A percentile compares a stretch with the other conserved stretches of the same genome.
phyloP scores from a whole-genome alignment of 257 asterid species.

The Forsythia viridissima region DNA sequence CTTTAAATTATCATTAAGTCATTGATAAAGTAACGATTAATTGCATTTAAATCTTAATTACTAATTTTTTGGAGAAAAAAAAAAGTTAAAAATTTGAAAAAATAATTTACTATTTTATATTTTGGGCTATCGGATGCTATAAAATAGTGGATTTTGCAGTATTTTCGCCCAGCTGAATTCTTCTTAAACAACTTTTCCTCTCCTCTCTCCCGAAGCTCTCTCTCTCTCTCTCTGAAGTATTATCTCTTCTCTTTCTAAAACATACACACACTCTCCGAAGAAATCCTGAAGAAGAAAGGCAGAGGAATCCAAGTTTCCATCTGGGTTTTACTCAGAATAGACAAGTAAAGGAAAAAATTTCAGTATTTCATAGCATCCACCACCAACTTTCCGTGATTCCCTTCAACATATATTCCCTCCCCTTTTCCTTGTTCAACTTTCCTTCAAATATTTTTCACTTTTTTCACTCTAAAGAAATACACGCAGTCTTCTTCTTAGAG shows the following conservation, averaged over 20 bases:
- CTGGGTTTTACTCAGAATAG: constrained; percentile 18
- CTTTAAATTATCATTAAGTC: constrained; percentile 2
- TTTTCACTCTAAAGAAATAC: not conserved
- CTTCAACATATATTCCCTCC: constrained; percentile 11
- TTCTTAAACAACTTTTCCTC: not conserved
- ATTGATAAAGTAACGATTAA: not conserved
- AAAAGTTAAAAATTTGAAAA: not conserved
- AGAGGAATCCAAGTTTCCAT: constrained; percentile 28
- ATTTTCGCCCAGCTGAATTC: constrained; percentile 27
- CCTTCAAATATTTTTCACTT: not conserved
- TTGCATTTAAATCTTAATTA: not conserved
- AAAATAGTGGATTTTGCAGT: constrained; percentile 34
- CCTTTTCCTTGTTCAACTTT: not conserved
- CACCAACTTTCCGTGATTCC: constrained; percentile 7
- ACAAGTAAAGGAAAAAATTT: not conserved
- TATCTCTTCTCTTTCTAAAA: not conserved
- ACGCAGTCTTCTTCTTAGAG: not conserved
- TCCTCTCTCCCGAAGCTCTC: not conserved
- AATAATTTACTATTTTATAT: not conserved
- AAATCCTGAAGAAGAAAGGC: constrained; percentile 18
- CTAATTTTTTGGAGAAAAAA: not conserved
- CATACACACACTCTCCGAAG: not conserved
- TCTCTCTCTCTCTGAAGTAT: not conserved
- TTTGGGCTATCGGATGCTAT: constrained; percentile 38
- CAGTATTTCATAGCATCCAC: not conserved